These are phyloP conservation scores for Eucalyptus sp. DNA, from an alignment of 345 rosid genomes.

Conservation along the genomic window DNA sequence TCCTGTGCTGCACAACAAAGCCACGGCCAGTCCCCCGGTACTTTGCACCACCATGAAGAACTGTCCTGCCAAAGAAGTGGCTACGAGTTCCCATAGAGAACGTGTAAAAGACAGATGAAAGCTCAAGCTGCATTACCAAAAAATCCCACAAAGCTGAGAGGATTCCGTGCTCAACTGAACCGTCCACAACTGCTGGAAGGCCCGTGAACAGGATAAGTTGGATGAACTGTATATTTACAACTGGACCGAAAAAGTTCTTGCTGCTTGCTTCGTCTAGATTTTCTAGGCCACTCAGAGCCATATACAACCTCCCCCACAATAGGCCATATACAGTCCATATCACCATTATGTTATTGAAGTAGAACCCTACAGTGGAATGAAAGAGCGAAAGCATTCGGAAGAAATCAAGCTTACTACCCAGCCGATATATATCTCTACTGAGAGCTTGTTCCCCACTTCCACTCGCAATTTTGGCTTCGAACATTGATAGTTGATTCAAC, in stretches of 20 bases:
- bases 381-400: neutral
- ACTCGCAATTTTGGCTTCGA: neutral
- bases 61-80: conserved; percentile 22
- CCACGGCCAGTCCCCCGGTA: conserved; percentile 28
- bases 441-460: neutral
- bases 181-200: conserved; percentile 24
- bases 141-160: conserved; percentile 28
- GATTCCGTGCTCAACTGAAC: conserved; percentile 21
- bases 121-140: conserved; percentile 25
- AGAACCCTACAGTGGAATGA: neutral
- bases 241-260: neutral
- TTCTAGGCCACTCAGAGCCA: neutral
- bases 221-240: neutral
- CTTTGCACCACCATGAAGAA: conserved; percentile 32
- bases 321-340: neutral
- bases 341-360: neutral
- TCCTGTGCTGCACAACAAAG: conserved; percentile 21
- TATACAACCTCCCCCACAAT: neutral
- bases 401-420: neutral
- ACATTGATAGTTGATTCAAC: neutral
- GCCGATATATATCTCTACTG: neutral
- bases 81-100: conserved; percentile 34
- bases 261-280: rapidly evolving
- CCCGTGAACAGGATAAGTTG: conserved; percentile 26
- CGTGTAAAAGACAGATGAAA: conserved; percentile 27